Conservation (phyloP, 371 early-diverging fungal genomes). For the Mucor mucedo region DNA sequence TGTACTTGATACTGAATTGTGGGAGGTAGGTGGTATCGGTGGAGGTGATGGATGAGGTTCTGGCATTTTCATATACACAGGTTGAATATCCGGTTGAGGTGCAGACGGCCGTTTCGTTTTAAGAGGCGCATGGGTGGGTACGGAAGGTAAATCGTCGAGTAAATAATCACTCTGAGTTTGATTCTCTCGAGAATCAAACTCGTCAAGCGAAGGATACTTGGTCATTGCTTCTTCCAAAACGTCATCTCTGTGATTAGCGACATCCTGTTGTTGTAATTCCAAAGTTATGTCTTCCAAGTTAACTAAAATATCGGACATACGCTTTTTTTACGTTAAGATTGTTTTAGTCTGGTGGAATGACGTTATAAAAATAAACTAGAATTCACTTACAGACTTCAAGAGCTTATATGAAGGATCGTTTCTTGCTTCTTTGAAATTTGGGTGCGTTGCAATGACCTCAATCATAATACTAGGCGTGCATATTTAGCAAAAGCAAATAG, state of each 20-base stretch:
- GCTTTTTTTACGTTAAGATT: conserved; percentile 18
- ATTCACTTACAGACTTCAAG: conserved; percentile 49
- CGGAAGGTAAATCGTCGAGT: conserved; percentile 17
- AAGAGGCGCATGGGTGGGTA: conserved; percentile 24
- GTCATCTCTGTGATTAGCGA: conserved; percentile 1
- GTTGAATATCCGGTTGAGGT: neutral
- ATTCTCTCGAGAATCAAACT: conserved; percentile 4
- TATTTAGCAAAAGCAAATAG: too few species aligned
- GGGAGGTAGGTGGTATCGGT: neutral
- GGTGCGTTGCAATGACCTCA: conserved; percentile 55
- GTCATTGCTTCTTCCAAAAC: conserved; percentile 12
- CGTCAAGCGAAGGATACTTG: conserved; percentile 15
- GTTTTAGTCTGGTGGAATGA: conserved; percentile 1
- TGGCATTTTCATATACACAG: conserved; percentile 26
- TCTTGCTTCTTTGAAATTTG: conserved; percentile 43
- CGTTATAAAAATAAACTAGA: conserved; percentile 15
- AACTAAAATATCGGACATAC: conserved; percentile 36
- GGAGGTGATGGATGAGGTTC: conserved; percentile 13
- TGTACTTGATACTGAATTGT: neutral
- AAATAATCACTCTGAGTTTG: conserved; percentile 4
- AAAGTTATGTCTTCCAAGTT: conserved; percentile 26
- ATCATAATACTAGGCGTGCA: conserved; percentile 52
- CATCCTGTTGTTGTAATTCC: conserved; percentile 22
- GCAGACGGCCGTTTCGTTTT: conserved; percentile 1
- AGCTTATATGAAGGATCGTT: conserved; percentile 45